Evolutionary conservation across 1,139 yeast genomes (phyloP).

Genomic region (Candida sp.): DNA sequence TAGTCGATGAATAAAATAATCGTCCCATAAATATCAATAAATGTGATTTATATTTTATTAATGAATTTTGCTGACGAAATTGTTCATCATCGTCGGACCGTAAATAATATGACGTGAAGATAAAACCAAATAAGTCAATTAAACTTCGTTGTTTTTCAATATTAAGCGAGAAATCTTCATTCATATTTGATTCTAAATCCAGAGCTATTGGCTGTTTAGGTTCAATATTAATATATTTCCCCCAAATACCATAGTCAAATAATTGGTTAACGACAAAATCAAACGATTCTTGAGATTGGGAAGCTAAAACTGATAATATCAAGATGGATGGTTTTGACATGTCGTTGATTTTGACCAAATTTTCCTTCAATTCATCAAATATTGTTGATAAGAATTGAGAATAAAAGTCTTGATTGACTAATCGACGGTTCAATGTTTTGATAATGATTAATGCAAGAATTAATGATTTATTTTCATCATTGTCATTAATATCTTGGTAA

Average conservation of each 20-base stretch:
- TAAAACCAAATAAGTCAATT: slow-evolving; percentile 56
- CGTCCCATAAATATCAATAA: slow-evolving; percentile 63
- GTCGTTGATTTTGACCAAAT: slow-evolving; percentile 45
- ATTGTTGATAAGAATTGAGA: slow-evolving; percentile 38
- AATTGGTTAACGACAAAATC: slow-evolving; percentile 39
- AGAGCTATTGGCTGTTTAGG: slow-evolving; percentile 5
- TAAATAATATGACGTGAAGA: slow-evolving; percentile 33
- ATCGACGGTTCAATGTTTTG: slow-evolving; percentile 31
- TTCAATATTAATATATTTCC: slow-evolving; percentile 28
- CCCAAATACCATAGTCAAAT: slow-evolving; percentile 34
- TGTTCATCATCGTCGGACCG: slow-evolving; percentile 35
- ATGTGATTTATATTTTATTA: slow-evolving; percentile 52
- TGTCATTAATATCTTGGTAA: slow-evolving; percentile 28
- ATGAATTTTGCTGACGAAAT: slow-evolving; percentile 12
- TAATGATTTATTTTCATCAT: slow-evolving; percentile 38
- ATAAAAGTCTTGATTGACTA: slow-evolving; percentile 17
- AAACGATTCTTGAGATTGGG: slow-evolving; percentile 33
- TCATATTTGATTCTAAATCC: slow-evolving; percentile 11
- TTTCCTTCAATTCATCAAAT: slow-evolving; percentile 54
- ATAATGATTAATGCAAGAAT: slow-evolving; percentile 50
- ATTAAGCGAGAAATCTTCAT: slow-evolving; percentile 34
- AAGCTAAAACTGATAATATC: slow-evolving; percentile 56
- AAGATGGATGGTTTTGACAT: slow-evolving; percentile 61
- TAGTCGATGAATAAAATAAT: slow-evolving; percentile 63
- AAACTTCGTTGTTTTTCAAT: slow-evolving; percentile 58